Evolutionary conservation across 306 rosid genomes (phyloP), one percentile per base, ranked within the genome.

Genomic region (Cotoneaster glaucophyllus): DNA sequence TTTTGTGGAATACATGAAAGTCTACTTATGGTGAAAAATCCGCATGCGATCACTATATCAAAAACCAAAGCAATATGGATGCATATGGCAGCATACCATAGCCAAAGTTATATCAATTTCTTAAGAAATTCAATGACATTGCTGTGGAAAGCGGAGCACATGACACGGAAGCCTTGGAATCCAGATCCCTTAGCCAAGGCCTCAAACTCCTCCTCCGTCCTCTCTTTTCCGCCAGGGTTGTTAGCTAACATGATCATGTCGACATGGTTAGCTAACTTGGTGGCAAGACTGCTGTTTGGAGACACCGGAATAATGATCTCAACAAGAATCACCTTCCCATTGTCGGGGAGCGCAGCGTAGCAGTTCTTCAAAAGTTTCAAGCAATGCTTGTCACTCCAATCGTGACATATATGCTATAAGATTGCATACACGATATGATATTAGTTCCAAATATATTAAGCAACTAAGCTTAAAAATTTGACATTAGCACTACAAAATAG

Each of bases 371-470:
- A 77, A 39, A 90, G 78, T 29, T 92, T 92, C 77, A 86, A 61
- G 89, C 97, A 95, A 81, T 95, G 96, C 64, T 85, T 92, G 34
- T 95, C 99, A 32, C 97, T 95, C 99, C 97, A 95, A 24, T 95
- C 92, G 58, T 95, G 99, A 44, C 97, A 89, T 73, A 92, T 88
- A 96, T 96, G 90, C 97, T 94, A 77, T 11, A 57, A 34, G 19
- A 67, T 65, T 34, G 25, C 26, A 21, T 17, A 70, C 45, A 48
- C 34, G 28, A 28, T 3, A 3, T 4, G 2, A 67, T 10, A 52
- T 76, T 37, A 37, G 25, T 34, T 10, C 50, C 76, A 29, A 14
- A 41, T 8, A 8, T 2, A 61, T n/a, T 22, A 9, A 61, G 8
- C 26, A 12, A 2, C 13, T 15, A 15, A 61, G 18, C 34, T 4